Conservation (phyloP, 192 early-diverging fungal genomes). For the Rhizoclosmatium sp. region DNA sequence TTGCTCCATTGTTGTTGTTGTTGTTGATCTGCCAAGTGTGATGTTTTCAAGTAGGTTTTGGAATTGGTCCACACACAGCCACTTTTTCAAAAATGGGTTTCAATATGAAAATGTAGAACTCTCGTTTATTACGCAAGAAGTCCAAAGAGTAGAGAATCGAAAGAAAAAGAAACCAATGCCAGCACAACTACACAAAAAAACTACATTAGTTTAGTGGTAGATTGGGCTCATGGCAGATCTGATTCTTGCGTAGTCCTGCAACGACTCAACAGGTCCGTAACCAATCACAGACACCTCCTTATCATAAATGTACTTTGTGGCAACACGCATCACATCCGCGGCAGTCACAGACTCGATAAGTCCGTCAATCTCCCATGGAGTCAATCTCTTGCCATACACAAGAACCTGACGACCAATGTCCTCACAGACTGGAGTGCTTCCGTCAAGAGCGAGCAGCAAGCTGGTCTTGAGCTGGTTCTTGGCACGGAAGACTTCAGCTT, state of each 20-base stretch:
- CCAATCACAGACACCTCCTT: slow-evolving; percentile 84
- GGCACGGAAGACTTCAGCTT: slow-evolving; percentile 93
- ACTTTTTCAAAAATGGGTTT: too few relatives aligned
- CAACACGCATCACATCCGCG: slow-evolving; percentile 86
- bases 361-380: slow-evolving; percentile 87
- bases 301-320: slow-evolving; percentile 88
- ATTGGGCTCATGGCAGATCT: slow-evolving; percentile 79
- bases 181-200: too few relatives aligned
- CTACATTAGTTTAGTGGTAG: slow-evolving; percentile 42
- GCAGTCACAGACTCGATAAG: slow-evolving; percentile 85
- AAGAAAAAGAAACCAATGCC: too few relatives aligned
- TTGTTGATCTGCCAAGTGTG: too few relatives aligned
- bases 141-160: too few relatives aligned
- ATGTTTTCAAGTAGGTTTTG: too few relatives aligned
- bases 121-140: too few relatives aligned
- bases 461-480: slow-evolving; percentile 98
- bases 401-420: slow-evolving; percentile 98
- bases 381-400: slow-evolving; percentile 88
- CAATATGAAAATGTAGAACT: too few relatives aligned
- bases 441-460: slow-evolving; percentile 89
- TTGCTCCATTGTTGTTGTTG: too few relatives aligned
- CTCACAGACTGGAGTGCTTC: slow-evolving; percentile 93
- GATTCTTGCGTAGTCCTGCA: slow-evolving; percentile 90
- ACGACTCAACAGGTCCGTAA: slow-evolving; percentile 86
- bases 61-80: too few relatives aligned